These are phyloP conservation scores for Hemisphaericaspora subhashii DNA, from an alignment of 1,139 yeast species.

Conservation along the genomic window DNA sequence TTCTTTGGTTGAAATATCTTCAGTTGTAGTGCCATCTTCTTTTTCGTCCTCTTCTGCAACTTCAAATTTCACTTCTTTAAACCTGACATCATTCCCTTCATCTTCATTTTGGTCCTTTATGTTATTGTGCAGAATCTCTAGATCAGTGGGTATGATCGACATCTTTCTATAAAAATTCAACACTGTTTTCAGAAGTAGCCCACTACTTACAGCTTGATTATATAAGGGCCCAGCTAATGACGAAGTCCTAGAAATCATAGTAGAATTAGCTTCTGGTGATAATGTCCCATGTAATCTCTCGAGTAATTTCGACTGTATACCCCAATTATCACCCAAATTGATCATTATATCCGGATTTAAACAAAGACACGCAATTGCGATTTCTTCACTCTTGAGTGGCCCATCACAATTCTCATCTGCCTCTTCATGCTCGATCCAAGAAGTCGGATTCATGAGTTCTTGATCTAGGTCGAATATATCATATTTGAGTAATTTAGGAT, in stretches of 20 bases:
- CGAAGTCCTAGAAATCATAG: constrained; percentile 24
- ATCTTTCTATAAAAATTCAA: constrained; percentile 23
- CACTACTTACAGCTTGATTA: constrained; percentile 14
- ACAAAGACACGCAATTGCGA: constrained; percentile 33
- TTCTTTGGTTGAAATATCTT: background rate
- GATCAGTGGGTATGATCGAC: constrained; percentile 30
- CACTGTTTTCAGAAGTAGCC: constrained; percentile 10
- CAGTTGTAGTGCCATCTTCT: constrained; percentile 3
- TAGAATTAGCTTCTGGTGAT: background rate
- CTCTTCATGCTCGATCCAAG: constrained; percentile 8
- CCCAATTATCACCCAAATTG: constrained; percentile 6
- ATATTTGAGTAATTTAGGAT: constrained; percentile 46
- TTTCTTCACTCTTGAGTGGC: constrained; percentile 30
- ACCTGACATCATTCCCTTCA: constrained; percentile 9
- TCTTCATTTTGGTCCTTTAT: background rate
- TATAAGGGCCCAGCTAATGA: constrained; percentile 29
- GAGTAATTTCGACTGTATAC: constrained; percentile 1
- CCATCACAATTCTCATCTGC: background rate
- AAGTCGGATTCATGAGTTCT: constrained; percentile 32
- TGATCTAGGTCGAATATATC: constrained; percentile 28
- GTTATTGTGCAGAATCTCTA: constrained; percentile 19
- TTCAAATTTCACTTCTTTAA: constrained; percentile 33
- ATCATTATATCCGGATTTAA: constrained; percentile 26
- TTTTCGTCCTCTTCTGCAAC: constrained; percentile 4
- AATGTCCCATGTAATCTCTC: background rate